Evolutionary conservation across 192 early-diverging fungal genomes (phyloP).

Genomic region (Glomus cerebriforme): DNA sequence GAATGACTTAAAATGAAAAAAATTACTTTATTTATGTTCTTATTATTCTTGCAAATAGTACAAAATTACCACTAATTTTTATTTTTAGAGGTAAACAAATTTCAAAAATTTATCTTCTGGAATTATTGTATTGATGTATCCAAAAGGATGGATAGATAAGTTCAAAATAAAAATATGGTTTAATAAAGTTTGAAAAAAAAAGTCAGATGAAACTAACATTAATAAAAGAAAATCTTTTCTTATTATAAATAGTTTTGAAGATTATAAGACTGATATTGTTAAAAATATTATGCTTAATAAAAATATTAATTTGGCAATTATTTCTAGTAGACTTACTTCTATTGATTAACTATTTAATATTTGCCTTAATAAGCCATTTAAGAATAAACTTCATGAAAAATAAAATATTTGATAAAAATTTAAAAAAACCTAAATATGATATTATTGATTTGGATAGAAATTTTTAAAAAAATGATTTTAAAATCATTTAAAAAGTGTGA

Average conservation of each 20-base stretch:
- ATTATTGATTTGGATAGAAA: background rate
- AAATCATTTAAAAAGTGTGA: conserved; percentile 7
- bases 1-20: background rate
- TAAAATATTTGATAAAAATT: background rate
- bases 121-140: background rate
- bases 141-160: no score
- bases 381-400: background rate
- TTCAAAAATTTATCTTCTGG: background rate
- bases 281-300: background rate
- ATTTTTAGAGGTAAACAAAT: conserved; percentile 15
- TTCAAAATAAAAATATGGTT: no score
- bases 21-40: background rate
- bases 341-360: background rate
- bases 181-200: no score
- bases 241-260: conserved; percentile 6
- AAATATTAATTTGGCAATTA: no score
- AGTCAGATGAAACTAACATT: background rate
- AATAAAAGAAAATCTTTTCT: background rate
- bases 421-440: background rate
- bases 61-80: background rate
- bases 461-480: background rate
- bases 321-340: background rate
- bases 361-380: conserved; percentile 9
- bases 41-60: background rate
- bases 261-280: background rate